Evolutionary conservation across 306 rosid species (phyloP).

Genomic region (Mimosa bimucronata): DNA sequence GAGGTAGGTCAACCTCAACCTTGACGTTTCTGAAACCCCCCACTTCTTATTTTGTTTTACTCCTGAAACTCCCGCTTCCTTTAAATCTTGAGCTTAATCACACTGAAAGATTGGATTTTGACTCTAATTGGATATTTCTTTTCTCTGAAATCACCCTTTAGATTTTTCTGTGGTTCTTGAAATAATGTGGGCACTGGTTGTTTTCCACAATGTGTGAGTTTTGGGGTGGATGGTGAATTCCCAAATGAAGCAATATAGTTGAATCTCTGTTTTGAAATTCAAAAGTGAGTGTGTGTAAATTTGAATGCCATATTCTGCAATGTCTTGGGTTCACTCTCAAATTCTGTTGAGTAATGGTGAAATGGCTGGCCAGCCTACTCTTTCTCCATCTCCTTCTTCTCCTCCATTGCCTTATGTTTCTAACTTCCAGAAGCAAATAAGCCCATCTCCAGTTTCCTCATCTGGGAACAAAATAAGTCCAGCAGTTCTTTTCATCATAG

Average conservation of each 20-base stretch:
- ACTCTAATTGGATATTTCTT: slow-evolving; percentile 32
- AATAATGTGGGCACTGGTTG: slow-evolving; percentile 50
- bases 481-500: slow-evolving; percentile 67
- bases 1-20: slow-evolving; percentile 71
- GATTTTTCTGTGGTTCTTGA: slow-evolving; percentile 47
- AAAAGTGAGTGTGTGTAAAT: slow-evolving; percentile 23
- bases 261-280: slow-evolving; percentile 27
- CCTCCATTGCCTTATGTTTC: slow-evolving; percentile 41
- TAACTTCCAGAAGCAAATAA: slow-evolving; percentile 52
- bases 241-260: slow-evolving; percentile 41
- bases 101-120: slow-evolving; percentile 23
- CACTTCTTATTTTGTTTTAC: not conserved
- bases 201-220: slow-evolving; percentile 50
- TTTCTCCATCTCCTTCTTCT: slow-evolving; percentile 43
- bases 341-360: slow-evolving; percentile 42
- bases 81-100: slow-evolving; percentile 15
- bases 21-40: slow-evolving; percentile 47
- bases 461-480: slow-evolving; percentile 71
- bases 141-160: slow-evolving; percentile 15
- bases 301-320: slow-evolving; percentile 52
- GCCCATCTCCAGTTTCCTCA: slow-evolving; percentile 51
- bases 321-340: slow-evolving; percentile 64
- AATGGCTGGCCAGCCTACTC: slow-evolving; percentile 43
- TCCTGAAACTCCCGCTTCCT: slow-evolving; percentile 19
- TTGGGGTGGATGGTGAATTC: slow-evolving; percentile 42